phyloP scores from a whole-genome alignment of 352 stramenopile species.

The Phytopythium kandeliae region DNA sequence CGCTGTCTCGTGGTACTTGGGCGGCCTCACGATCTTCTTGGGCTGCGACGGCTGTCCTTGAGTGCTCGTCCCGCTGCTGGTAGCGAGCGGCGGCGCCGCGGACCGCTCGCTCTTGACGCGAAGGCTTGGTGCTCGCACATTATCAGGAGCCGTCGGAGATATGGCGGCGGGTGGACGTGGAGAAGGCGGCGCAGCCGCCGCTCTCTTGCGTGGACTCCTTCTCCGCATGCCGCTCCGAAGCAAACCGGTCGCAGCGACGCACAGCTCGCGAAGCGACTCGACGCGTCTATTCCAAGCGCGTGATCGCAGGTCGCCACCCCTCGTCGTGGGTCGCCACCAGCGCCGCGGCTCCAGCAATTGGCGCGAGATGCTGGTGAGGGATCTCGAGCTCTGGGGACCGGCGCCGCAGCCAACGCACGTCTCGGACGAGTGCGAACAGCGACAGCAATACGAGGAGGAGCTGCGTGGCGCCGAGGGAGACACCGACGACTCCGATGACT shows the following conservation, averaged over 20 bases:
- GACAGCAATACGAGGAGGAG: constrained; percentile 37
- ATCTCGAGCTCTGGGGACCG: constrained; percentile 36
- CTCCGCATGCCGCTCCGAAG: constrained; percentile 1
- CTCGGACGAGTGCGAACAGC: constrained; percentile 55
- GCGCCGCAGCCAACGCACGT: constrained; percentile 35
- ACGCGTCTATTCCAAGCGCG: constrained; percentile 1
- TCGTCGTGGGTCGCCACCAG: neutral
- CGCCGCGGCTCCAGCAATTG: constrained; percentile 7
- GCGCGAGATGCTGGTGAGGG: constrained; percentile 18
- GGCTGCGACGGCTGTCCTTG: neutral
- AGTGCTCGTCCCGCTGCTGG: neutral
- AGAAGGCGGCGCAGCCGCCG: neutral
- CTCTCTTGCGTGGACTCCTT: constrained; percentile 1
- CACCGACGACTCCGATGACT: constrained; percentile 32
- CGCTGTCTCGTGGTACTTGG: constrained; percentile 40
- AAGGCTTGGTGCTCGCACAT: too few relatives aligned
- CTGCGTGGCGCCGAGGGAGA: constrained; percentile 39
- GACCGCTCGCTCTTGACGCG: too few relatives aligned
- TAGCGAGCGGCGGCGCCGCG: too few relatives aligned
- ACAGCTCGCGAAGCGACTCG: constrained; percentile 5
- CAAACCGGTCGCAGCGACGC: too few relatives aligned
- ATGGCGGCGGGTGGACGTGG: neutral
- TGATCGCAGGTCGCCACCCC: too few relatives aligned
- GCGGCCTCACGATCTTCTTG: constrained; percentile 28
- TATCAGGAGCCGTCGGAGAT: neutral